phyloP scores from a whole-genome alignment of 148 eudicot genomes.

The Rhododendron simsii region DNA sequence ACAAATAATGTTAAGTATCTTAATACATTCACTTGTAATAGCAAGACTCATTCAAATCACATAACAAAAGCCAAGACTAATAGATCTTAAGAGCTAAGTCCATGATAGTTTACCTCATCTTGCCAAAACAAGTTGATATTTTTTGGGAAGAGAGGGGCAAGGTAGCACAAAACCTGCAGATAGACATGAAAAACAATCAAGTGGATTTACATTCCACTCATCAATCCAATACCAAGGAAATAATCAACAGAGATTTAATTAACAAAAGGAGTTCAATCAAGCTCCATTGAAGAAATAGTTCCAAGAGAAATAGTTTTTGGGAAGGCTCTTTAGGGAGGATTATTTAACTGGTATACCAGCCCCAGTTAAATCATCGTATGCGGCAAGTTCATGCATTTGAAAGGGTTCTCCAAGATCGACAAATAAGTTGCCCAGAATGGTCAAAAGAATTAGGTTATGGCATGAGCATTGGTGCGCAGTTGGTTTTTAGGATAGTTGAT shows the following conservation, averaged over 20 bases:
- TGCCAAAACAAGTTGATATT: constrained; percentile 89
- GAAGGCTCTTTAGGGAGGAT: not conserved
- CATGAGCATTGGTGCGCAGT: not conserved
- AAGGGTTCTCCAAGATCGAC: not conserved
- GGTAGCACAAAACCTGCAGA: constrained; percentile 70
- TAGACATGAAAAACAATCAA: constrained; percentile 3
- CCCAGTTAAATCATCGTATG: not conserved
- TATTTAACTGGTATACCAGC: not conserved
- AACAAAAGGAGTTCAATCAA: not conserved
- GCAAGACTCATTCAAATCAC: not conserved
- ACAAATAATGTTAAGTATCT: not conserved
- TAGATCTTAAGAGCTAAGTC: not conserved
- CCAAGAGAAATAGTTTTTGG: not conserved
- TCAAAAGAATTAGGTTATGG: not conserved
- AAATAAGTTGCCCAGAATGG: not conserved
- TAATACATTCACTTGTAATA: not conserved
- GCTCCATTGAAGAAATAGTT: not conserved
- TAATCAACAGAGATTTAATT: not conserved
- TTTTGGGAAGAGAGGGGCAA: constrained; percentile 89
- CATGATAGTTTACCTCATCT: constrained; percentile 73
- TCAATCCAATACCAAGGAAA: not conserved
- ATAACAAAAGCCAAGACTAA: not conserved
- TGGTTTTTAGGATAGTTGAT: not conserved
- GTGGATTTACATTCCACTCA: not conserved
- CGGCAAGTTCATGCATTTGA: not conserved